Evolutionary conservation across 2,329 filamentous ascomycete species (phyloP), one percentile per base, ranked within the genome.

Genomic region (Pseudophaeomoniella oleicola): DNA sequence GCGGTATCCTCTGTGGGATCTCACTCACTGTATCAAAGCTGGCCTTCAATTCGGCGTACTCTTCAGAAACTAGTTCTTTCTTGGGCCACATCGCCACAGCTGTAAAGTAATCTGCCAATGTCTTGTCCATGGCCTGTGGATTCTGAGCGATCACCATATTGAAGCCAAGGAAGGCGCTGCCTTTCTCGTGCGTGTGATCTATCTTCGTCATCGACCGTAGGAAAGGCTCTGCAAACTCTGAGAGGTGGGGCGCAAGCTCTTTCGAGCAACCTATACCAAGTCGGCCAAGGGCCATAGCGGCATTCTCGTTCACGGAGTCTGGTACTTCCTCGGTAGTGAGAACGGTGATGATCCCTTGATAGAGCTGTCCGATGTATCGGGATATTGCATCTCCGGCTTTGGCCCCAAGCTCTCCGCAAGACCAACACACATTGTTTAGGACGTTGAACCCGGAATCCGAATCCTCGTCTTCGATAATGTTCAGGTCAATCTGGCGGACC

Each of bases 351-450:
- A 92, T 74, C 29, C 81, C 76, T 42, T 79, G 71, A 40, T 93
- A 76, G 12, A 98, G 64, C 42, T 81, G 73, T 15, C 82, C 76
- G 6, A 86, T 72, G 53, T 81, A 94, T 1, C 79, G 80, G 11
- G 41, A 33, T n/a, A 50, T 37, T 1, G 69, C 69, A 74, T 94
- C 82, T 37, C 71, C 75, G 46, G 78, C 74, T 53, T 84, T 78
- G 57, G 94, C 77, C 12, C 86, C 76, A 42, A 96, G 90, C 63
- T 98, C 90, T 30, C 90, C 90, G 16, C 78, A 78, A 4, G 87
- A 92, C 90, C 90, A 98, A 62, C 88, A 96, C 15, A 90, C 88
- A 54, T 98, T 98, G 69, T 96, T 98, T 41, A 96, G 78, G 18
- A 96, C 87, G 41, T 86, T 85, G 56, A 94, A 94, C 11, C 78